Evolutionary conservation across 75 land plant species (phyloP).

Genomic region (Selaginella tamariscina): DNA sequence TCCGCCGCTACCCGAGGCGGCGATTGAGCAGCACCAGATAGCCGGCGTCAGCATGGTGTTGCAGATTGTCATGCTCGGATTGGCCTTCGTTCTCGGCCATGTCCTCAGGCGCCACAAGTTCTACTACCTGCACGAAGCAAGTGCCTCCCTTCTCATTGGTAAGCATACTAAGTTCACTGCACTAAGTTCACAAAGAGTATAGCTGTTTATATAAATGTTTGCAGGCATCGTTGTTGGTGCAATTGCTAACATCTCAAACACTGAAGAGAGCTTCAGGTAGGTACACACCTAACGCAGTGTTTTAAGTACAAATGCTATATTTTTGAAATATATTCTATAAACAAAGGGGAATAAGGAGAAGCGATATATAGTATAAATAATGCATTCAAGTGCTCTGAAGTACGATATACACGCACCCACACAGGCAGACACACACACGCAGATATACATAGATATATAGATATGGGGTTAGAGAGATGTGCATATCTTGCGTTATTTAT

Average conservation of each 20-base stretch:
- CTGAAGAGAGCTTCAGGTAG: conserved; percentile 78
- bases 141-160: conserved; percentile 91
- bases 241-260: conserved; percentile 81
- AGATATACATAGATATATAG: no score
- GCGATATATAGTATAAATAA: no score
- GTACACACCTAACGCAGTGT: not conserved
- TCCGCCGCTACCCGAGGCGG: no score
- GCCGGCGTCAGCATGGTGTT: conserved; percentile 91
- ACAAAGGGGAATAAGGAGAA: no score
- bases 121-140: conserved; percentile 91
- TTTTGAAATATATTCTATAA: no score
- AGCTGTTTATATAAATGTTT: not conserved
- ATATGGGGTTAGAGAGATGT: no score
- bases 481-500: no score
- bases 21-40: conserved; percentile 62
- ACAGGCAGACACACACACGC: no score
- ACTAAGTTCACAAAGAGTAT: not conserved
- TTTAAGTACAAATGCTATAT: no score
- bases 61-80: conserved; percentile 89
- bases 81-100: conserved; percentile 85
- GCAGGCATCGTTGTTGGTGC: conserved; percentile 55
- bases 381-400: no score
- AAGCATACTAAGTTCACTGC: not conserved
- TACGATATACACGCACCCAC: no score
- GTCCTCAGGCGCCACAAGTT: conserved; percentile 74